Conservation (phyloP, 1,284 basidiomycete genomes). For the Marasmius sp. region DNA sequence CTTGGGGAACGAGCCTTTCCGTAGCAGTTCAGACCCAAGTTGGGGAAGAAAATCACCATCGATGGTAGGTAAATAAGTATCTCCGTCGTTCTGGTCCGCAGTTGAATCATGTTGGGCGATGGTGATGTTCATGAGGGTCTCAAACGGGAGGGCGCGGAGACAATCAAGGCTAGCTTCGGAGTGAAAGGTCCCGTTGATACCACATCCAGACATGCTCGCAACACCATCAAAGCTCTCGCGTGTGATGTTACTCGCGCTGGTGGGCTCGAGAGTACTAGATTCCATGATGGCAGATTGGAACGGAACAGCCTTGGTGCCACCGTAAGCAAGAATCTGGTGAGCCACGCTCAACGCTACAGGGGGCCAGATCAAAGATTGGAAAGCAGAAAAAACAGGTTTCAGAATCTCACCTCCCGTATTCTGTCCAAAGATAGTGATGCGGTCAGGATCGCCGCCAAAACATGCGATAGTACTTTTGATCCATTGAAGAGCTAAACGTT, state of each 20-base stretch:
- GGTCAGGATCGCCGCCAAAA: neutral
- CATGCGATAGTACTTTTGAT: neutral
- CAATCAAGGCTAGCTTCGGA: neutral
- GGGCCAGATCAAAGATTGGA: neutral
- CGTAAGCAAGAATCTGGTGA: slow-evolving; percentile 2
- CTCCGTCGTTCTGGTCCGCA: neutral
- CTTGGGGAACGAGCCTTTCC: neutral
- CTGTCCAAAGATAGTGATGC: neutral
- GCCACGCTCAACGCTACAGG: neutral
- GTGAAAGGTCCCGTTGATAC: neutral
- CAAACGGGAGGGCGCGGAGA: neutral
- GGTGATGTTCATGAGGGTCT: neutral
- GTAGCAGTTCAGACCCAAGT: neutral
- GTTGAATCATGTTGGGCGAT: neutral
- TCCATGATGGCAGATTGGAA: slow-evolving; percentile 3
- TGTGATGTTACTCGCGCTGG: neutral
- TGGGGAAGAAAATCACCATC: slow-evolving; percentile 3
- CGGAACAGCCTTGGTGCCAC: neutral
- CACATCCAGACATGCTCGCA: neutral
- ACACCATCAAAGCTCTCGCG: neutral
- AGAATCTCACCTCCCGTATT: neutral
- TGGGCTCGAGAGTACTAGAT: neutral
- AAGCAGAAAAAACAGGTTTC: neutral
- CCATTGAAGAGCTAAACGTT: slow-evolving; percentile 1
- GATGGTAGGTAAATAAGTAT: neutral